Evolutionary conservation across 1,139 yeast genomes (phyloP).

Genomic region (Suhomyces taliae): DNA sequence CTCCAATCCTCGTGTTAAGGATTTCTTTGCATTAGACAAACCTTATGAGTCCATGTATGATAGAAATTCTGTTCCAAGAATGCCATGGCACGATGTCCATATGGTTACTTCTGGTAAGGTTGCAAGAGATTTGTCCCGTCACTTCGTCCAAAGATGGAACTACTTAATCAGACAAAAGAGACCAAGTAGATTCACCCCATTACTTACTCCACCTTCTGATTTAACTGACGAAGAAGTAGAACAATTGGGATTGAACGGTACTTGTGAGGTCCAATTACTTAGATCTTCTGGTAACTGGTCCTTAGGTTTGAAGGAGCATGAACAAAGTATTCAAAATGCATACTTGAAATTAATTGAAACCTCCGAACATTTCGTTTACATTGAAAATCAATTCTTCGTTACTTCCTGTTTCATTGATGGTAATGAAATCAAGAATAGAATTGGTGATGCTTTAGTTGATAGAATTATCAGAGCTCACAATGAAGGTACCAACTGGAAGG

Average conservation of each 20-base stretch:
- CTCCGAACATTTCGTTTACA: conserved; percentile 88
- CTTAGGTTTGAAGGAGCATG: conserved; percentile 78
- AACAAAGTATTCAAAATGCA: conserved; percentile 90
- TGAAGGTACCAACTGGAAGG: conserved; percentile 81
- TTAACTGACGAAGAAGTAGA: conserved; percentile 70
- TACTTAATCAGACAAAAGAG: conserved; percentile 87
- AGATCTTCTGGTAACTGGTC: conserved; percentile 95
- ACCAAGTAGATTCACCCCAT: conserved; percentile 91
- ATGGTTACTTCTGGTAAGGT: conserved; percentile 96
- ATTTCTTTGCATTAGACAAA: conserved; percentile 73
- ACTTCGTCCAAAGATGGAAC: conserved; percentile 98
- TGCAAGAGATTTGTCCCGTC: conserved; percentile 90
- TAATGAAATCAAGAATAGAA: conserved; percentile 77
- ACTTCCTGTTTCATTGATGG: conserved; percentile 89
- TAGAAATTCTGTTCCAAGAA: conserved; percentile 75
- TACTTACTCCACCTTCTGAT: conserved; percentile 90
- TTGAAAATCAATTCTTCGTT: conserved; percentile 92
- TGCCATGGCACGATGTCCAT: conserved; percentile 99
- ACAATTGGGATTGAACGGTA: conserved; percentile 67
- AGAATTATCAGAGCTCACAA: conserved; percentile 85
- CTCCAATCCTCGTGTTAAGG: conserved; percentile 91
- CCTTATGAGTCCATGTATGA: conserved; percentile 95
- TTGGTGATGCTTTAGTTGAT: conserved; percentile 96
- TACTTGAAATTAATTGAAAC: conserved; percentile 87
- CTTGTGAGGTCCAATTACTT: conserved; percentile 87